These are phyloP conservation scores for Penicillium olsonii DNA, from an alignment of 2,329 filamentous ascomycete genomes.

Conservation along the genomic window DNA sequence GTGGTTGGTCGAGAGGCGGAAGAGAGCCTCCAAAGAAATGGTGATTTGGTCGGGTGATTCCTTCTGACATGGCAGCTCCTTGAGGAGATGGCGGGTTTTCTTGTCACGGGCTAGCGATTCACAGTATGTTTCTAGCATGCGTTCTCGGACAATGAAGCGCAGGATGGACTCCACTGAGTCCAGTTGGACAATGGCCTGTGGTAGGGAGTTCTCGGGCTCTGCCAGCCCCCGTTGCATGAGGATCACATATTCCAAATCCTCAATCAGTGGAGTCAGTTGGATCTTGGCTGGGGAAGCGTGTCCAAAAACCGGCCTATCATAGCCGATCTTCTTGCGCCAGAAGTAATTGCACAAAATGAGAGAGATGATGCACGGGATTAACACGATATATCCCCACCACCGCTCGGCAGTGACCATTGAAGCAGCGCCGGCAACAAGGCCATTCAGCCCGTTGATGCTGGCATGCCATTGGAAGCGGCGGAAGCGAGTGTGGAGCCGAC, in stretches of 20 bases:
- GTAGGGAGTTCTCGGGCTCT: constrained; percentile 6
- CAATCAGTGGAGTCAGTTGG: constrained; percentile 24
- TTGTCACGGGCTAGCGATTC: constrained; percentile 26
- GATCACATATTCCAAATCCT: constrained; percentile 31
- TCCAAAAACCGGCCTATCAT: constrained; percentile 41
- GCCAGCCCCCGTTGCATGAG: constrained; percentile 20
- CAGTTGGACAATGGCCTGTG: constrained; percentile 7
- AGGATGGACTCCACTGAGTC: constrained; percentile 25
- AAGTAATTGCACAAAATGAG: constrained; percentile 52
- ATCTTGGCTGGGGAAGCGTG: constrained; percentile 7
- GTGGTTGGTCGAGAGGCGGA: constrained; percentile 6
- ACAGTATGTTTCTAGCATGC: constrained; percentile 31
- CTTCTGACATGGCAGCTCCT: not conserved
- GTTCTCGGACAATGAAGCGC: constrained; percentile 25
- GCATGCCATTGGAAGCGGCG: constrained; percentile 50
- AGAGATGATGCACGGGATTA: constrained; percentile 53
- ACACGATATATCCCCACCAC: constrained; percentile 57
- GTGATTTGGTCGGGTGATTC: constrained; percentile 9
- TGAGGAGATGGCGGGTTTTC: constrained; percentile 9
- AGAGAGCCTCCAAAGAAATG: constrained; percentile 16
- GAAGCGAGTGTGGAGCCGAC: constrained; percentile 40
- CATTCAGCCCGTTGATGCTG: constrained; percentile 47
- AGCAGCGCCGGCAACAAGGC: constrained; percentile 51
- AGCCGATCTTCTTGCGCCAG: constrained; percentile 52
- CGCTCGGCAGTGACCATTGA: constrained; percentile 53